Percentiles rank a stretch among this genome's conserved stretches.
Conservation (phyloP, 495 filamentous ascomycete genomes). For the Talaromyces trachyspermus region DNA sequence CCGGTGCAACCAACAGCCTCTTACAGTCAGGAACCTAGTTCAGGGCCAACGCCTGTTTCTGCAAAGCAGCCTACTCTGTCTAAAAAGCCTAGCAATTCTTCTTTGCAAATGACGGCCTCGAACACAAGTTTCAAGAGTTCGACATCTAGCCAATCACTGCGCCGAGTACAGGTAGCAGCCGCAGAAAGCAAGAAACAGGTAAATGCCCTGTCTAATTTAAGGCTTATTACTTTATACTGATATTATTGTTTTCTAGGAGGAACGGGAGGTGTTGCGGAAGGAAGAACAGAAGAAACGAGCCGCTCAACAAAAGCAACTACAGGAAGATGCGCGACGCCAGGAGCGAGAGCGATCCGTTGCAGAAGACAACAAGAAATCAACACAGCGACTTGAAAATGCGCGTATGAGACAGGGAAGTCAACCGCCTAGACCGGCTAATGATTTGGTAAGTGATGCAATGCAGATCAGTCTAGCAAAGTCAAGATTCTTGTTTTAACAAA, state of each 20-base stretch:
- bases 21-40: slow-evolving; percentile 50
- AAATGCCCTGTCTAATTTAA: slow-evolving; percentile 7
- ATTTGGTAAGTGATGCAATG: slow-evolving; percentile 27
- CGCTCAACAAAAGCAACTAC: slow-evolving; percentile 44
- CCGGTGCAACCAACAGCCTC: slow-evolving; percentile 49
- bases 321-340: slow-evolving; percentile 42
- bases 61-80: slow-evolving; percentile 40
- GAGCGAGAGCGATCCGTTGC: slow-evolving; percentile 34
- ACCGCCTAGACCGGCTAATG: slow-evolving; percentile 26
- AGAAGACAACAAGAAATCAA: slow-evolving; percentile 59
- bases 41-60: slow-evolving; percentile 25
- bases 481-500: too few species aligned
- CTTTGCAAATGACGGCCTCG: slow-evolving; percentile 58
- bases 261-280: slow-evolving; percentile 67
- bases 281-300: slow-evolving; percentile 58
- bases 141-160: slow-evolving; percentile 47
- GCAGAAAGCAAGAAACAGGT: slow-evolving; percentile 69
- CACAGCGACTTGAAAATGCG: slow-evolving; percentile 59
- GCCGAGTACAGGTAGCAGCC: slow-evolving; percentile 53
- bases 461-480: background rate
- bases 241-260: slow-evolving; percentile 43
- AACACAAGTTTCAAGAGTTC: slow-evolving; percentile 62
- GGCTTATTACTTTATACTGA: slow-evolving; percentile 1
- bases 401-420: slow-evolving; percentile 49
- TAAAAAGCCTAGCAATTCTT: slow-evolving; percentile 62